A percentile compares a stretch with the other conserved stretches of the same genome.
Evolutionary conservation across 192 early-diverging fungal species (phyloP).

Genomic region (Dimargaris cristalligena): DNA sequence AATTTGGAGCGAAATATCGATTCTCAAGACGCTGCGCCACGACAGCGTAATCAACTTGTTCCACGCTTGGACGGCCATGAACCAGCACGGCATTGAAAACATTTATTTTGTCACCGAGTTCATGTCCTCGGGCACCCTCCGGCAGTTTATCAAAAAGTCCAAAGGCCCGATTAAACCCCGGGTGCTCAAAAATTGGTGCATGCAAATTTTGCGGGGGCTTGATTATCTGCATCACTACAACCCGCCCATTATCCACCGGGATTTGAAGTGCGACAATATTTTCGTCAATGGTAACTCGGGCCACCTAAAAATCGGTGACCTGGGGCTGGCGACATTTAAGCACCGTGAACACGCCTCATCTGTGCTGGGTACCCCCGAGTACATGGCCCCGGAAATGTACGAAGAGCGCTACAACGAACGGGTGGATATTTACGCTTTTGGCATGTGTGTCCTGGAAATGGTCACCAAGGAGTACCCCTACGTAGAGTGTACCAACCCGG

Average conservation of each 20-base stretch:
- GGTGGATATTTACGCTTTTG: constrained; percentile 83
- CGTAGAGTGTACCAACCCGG: constrained; percentile 65
- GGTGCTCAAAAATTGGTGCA: constrained; percentile 61
- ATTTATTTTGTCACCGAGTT: constrained; percentile 79
- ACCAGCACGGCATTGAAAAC: constrained; percentile 35
- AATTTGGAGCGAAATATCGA: constrained; percentile 26
- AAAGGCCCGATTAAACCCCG: constrained; percentile 50
- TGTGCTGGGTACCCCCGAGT: constrained; percentile 67
- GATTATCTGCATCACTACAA: constrained; percentile 58
- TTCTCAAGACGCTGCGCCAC: constrained; percentile 59
- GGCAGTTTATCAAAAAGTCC: constrained; percentile 55
- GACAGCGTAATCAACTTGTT: constrained; percentile 69
- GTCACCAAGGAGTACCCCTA: constrained; percentile 80
- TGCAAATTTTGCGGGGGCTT: constrained; percentile 65
- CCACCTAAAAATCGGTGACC: constrained; percentile 74
- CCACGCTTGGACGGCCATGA: constrained; percentile 44
- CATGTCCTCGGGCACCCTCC: constrained; percentile 75
- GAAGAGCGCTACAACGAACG: constrained; percentile 77
- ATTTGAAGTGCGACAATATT: constrained; percentile 61
- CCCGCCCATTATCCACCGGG: constrained; percentile 73
- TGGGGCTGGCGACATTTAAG: constrained; percentile 57
- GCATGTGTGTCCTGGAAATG: constrained; percentile 59
- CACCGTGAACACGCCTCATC: constrained; percentile 44
- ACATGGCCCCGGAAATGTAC: constrained; percentile 85
- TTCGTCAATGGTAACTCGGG: constrained; percentile 84